Conservation (phyloP, 495 filamentous ascomycete species). For the Lasiosphaeriaceae sp. region DNA sequence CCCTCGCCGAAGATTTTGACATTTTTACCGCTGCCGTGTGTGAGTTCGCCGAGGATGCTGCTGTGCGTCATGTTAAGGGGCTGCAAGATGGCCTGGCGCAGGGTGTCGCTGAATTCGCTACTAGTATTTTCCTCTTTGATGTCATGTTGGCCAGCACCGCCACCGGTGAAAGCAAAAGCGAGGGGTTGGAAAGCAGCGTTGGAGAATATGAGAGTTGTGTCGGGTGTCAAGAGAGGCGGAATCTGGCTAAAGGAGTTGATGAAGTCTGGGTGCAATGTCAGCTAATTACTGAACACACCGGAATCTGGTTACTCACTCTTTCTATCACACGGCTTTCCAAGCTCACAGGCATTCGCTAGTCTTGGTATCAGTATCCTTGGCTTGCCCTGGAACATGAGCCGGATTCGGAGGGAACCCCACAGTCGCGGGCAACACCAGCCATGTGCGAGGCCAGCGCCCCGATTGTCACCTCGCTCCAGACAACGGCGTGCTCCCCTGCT, state of each 20-base stretch:
- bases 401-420: conserved; percentile 15
- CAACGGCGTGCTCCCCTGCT: conserved; percentile 22
- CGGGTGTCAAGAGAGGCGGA: conserved; percentile 5
- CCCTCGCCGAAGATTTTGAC: neutral
- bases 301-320: conserved; percentile 5
- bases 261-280: neutral
- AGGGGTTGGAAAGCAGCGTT: conserved; percentile 12
- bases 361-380: neutral
- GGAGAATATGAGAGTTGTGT: conserved; percentile 9
- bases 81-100: neutral
- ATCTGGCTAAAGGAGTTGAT: neutral
- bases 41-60: neutral
- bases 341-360: conserved; percentile 2
- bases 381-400: neutral
- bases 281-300: too few relatives aligned
- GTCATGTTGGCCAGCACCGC: neutral
- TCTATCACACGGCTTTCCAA: conserved; percentile 8
- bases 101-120: neutral
- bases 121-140: too few relatives aligned
- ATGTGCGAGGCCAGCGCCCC: conserved; percentile 34
- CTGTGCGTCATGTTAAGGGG: conserved; percentile 4
- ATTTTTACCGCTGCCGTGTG: neutral
- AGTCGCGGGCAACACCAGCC: conserved; percentile 31
- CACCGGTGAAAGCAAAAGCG: neutral
- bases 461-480: conserved; percentile 37